These are phyloP conservation scores for Rhizophagus prolifer DNA, from an alignment of 192 early-diverging fungal species.

Conservation along the genomic window DNA sequence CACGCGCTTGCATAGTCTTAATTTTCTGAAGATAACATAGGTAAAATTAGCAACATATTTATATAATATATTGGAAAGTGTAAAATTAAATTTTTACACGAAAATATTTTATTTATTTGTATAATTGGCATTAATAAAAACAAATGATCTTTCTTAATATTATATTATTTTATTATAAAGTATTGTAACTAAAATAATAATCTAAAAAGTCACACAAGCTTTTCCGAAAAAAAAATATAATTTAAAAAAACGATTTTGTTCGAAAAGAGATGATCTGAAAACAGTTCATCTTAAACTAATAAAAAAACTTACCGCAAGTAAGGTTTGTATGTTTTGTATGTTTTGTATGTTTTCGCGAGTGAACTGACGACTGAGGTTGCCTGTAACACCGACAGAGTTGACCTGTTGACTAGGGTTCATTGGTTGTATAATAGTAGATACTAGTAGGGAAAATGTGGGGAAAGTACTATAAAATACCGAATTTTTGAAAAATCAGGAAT, in stretches of 20 bases:
- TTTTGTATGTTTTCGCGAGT: background rate
- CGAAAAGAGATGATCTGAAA: background rate
- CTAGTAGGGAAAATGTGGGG: background rate
- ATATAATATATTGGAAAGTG: background rate
- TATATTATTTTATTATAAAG: too few relatives aligned
- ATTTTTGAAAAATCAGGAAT: background rate
- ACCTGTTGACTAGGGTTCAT: background rate
- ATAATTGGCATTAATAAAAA: background rate
- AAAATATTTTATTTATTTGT: background rate
- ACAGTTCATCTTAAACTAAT: background rate
- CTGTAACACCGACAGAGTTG: background rate
- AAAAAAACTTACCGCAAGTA: background rate
- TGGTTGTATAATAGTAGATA: background rate
- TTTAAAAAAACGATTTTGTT: background rate
- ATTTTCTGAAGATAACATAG: background rate
- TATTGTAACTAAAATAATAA: background rate
- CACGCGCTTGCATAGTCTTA: constrained; percentile 52
- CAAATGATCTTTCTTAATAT: background rate
- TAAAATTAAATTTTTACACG: background rate
- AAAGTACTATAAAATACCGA: background rate
- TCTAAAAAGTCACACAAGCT: background rate
- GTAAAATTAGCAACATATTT: background rate
- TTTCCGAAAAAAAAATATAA: background rate
- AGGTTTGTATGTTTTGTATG: background rate
- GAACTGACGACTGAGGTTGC: background rate